phyloP scores from a whole-genome alignment of 129 eudicot species.

The Logfia minima region DNA sequence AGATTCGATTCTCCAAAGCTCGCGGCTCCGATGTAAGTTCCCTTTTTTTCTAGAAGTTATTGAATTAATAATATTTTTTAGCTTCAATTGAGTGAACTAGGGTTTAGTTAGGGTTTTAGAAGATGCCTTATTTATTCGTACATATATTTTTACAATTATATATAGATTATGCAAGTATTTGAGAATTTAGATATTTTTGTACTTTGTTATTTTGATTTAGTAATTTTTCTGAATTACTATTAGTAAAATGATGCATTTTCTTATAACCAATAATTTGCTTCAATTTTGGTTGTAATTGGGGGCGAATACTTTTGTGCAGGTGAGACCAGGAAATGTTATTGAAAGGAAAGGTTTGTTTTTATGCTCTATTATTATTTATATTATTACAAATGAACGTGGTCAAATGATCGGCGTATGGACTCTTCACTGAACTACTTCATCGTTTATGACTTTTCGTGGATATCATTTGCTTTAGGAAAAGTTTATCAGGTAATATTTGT shows the following conservation, averaged over 20 bases:
- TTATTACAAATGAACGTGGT: not conserved
- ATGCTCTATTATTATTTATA: not conserved
- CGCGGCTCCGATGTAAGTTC: slow-evolving; percentile 66
- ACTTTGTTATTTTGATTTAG: no score
- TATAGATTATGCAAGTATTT: not conserved
- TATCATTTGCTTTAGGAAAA: slow-evolving; percentile 52
- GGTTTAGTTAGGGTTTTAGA: not conserved
- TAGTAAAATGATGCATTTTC: no score
- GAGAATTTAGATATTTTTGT: not conserved
- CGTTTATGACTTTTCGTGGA: not conserved
- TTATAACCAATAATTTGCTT: no score
- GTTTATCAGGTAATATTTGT: slow-evolving; percentile 63
- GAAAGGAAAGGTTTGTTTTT: slow-evolving; percentile 76
- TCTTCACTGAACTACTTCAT: slow-evolving; percentile 19
- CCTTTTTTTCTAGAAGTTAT: not conserved
- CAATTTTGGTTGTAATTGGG: not conserved
- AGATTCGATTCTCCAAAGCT: slow-evolving; percentile 72
- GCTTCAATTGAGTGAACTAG: not conserved
- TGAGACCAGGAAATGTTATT: slow-evolving; percentile 80
- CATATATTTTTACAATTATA: not conserved
- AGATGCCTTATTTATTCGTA: not conserved
- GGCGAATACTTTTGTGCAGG: slow-evolving; percentile 48
- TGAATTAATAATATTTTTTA: no score
- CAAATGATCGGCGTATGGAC: not conserved
- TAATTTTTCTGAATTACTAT: no score